phyloP scores from a whole-genome alignment of 306 rosid genomes.

The Prunus dulcis region DNA sequence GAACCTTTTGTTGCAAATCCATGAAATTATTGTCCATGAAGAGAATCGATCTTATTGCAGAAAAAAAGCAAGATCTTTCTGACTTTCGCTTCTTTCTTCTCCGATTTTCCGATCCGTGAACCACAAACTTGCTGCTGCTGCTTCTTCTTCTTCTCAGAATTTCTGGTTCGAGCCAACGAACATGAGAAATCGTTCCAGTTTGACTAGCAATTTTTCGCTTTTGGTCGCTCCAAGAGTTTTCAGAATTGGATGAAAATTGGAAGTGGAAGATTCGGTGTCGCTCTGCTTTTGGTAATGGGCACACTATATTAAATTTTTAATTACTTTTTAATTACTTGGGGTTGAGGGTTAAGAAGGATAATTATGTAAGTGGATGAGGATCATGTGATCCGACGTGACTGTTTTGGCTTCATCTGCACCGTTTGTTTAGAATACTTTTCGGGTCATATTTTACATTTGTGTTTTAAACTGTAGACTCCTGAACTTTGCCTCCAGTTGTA shows the following conservation, averaged over 20 bases:
- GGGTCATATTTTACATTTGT: too few relatives aligned
- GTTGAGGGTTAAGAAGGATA: too few relatives aligned
- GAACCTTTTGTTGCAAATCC: conserved; percentile 27
- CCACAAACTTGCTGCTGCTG: not conserved
- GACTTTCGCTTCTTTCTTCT: not conserved
- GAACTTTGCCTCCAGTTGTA: too few relatives aligned
- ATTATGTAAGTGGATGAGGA: too few relatives aligned
- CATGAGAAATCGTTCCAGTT: not conserved
- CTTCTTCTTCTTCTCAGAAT: not conserved
- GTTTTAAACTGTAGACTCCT: too few relatives aligned
- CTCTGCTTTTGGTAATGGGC: not conserved
- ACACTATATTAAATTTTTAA: not conserved
- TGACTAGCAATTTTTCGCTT: not conserved
- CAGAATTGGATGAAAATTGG: not conserved
- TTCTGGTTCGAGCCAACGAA: not conserved
- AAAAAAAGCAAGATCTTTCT: not conserved
- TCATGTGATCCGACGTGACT: too few relatives aligned
- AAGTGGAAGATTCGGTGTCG: not conserved
- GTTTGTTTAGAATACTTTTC: too few relatives aligned
- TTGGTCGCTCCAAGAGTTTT: not conserved
- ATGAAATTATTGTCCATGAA: not conserved
- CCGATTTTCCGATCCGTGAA: not conserved
- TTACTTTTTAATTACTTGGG: not conserved
- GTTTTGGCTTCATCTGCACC: too few relatives aligned
- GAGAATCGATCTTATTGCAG: not conserved